These are phyloP conservation scores for Medicago truncatula DNA, from an alignment of 306 rosid species.

Conservation along the genomic window DNA sequence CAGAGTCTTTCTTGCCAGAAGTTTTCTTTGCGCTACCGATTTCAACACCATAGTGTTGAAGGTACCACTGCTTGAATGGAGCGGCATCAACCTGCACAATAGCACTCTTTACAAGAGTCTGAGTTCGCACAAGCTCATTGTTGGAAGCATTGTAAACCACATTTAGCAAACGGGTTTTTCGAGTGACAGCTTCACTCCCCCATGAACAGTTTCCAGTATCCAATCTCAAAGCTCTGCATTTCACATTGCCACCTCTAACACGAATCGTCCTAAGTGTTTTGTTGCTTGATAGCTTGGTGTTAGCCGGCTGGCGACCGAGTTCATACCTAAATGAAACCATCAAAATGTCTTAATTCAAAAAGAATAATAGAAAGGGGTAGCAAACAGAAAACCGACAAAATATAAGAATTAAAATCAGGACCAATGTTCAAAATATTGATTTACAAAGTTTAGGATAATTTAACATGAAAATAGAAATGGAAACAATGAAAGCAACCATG, in stretches of 20 bases:
- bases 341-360: neutral
- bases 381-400: no score
- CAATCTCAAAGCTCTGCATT: slow-evolving; percentile 64
- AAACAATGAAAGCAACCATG: no score
- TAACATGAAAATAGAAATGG: no score
- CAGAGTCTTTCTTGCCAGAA: slow-evolving; percentile 51
- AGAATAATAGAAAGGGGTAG: neutral
- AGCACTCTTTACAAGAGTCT: slow-evolving; percentile 62
- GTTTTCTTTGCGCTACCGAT: slow-evolving; percentile 59
- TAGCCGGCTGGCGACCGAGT: slow-evolving; percentile 66
- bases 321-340: slow-evolving; percentile 52
- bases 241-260: slow-evolving; percentile 67
- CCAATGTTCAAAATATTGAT: no score
- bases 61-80: slow-evolving; percentile 70
- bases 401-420: no score
- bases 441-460: no score
- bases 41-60: slow-evolving; percentile 68
- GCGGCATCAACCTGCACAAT: slow-evolving; percentile 70
- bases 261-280: slow-evolving; percentile 59
- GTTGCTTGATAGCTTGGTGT: slow-evolving; percentile 62
- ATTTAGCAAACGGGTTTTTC: slow-evolving; percentile 60
- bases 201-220: slow-evolving; percentile 64
- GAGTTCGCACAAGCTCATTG: slow-evolving; percentile 66
- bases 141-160: slow-evolving; percentile 67
- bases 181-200: slow-evolving; percentile 65